A percentile compares a stretch with the other conserved stretches of the same genome.
Conservation (phyloP, 768 basidiomycete genomes). For the Xanthoconium purpureum region DNA sequence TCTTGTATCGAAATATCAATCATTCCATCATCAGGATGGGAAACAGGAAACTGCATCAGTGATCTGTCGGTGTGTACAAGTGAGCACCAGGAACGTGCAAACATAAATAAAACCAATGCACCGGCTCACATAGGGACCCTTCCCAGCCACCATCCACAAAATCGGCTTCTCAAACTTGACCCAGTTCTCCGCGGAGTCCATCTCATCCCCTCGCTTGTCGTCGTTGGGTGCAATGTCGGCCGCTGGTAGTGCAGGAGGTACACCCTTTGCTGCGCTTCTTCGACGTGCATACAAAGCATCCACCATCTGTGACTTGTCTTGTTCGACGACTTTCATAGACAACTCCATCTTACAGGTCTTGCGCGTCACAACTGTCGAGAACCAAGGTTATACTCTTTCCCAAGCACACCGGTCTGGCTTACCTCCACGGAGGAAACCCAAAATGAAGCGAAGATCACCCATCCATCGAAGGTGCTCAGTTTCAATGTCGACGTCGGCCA, state of each 20-base stretch:
- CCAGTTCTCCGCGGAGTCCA: constrained; percentile 58
- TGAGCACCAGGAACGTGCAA: neutral
- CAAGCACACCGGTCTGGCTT: constrained; percentile 15
- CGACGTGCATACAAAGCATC: constrained; percentile 43
- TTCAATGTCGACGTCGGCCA: constrained; percentile 82
- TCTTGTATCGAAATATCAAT: constrained; percentile 72
- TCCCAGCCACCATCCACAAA: constrained; percentile 70
- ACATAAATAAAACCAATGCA: constrained; percentile 23
- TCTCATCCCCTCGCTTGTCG: constrained; percentile 14
- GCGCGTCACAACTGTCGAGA: constrained; percentile 50
- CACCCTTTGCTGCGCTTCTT: constrained; percentile 17
- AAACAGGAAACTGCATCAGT: constrained; percentile 82
- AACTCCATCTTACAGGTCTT: constrained; percentile 68
- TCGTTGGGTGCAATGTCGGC: constrained; percentile 11
- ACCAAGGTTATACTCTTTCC: neutral
- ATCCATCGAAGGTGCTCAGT: constrained; percentile 86
- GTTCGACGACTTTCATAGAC: constrained; percentile 63
- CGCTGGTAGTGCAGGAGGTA: constrained; percentile 4
- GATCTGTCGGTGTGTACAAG: constrained; percentile 41
- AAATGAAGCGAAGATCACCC: constrained; percentile 76
- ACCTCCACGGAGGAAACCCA: constrained; percentile 72
- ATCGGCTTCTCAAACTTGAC: constrained; percentile 64
- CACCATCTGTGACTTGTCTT: constrained; percentile 72
- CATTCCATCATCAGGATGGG: constrained; percentile 72
- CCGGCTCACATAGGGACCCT: constrained; percentile 74